Conservation (phyloP, 1,284 basidiomycete genomes). For the Cryptococcus sp. region DNA sequence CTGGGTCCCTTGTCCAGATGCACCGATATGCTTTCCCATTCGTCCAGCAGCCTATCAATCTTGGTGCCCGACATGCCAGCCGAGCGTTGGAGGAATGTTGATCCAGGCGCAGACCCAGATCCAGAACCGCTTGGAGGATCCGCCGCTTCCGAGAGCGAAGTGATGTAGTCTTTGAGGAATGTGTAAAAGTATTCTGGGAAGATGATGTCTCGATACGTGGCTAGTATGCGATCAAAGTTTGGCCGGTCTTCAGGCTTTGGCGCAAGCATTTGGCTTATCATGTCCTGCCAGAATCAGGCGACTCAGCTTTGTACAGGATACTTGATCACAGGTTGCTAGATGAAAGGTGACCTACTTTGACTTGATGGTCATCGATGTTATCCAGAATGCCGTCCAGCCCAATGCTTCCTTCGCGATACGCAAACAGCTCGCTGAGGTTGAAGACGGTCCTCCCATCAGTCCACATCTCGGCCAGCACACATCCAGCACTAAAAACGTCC, state of each 20-base stretch:
- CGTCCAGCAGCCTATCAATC: conserved; percentile 46
- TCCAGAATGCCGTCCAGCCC: conserved; percentile 73
- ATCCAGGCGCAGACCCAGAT: conserved; percentile 6
- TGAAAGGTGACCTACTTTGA: conserved; percentile 66
- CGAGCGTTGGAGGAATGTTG: conserved; percentile 30
- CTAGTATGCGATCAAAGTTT: conserved; percentile 79
- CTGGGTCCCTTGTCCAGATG: conserved; percentile 36
- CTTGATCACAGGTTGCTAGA: not conserved
- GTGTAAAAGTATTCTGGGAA: conserved; percentile 94
- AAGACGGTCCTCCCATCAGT: conserved; percentile 92
- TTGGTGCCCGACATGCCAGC: conserved; percentile 35
- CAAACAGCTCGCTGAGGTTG: conserved; percentile 92
- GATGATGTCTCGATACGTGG: conserved; percentile 71
- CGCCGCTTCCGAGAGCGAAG: conserved; percentile 68
- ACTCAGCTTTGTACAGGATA: not conserved
- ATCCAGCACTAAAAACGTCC: conserved; percentile 96
- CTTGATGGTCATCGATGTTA: conserved; percentile 75
- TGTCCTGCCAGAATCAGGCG: conserved; percentile 58
- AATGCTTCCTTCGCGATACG: conserved; percentile 84
- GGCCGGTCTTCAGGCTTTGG: conserved; percentile 76
- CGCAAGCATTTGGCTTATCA: conserved; percentile 88
- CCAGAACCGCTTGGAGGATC: conserved; percentile 3
- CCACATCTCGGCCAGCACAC: conserved; percentile 95
- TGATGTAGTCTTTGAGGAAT: conserved; percentile 86
- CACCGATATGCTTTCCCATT: conserved; percentile 49